Evolutionary conservation across 2,329 filamentous ascomycete genomes (phyloP), one percentile per base, ranked within the genome.

Genomic region (Aaosphaeria arxii): DNA sequence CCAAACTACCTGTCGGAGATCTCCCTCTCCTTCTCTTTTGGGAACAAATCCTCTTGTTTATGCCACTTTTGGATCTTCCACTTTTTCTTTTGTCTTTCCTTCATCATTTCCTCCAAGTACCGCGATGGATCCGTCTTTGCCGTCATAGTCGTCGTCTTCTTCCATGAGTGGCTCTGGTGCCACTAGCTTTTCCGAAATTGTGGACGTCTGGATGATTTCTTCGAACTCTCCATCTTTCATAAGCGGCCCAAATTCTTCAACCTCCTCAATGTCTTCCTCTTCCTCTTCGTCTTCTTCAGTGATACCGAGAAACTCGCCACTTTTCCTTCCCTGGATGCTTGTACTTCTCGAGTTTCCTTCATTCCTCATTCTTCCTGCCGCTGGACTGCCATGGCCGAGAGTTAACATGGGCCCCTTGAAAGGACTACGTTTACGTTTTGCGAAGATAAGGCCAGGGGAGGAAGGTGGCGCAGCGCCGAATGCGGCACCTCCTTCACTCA

Each of bases 341-440:
- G 80, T 80, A 5, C 69, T 71, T 4, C 73, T 48, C 40, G 58
- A 66, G 29, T 50, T 50, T 7, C 45, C 51, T 11, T 54, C 54
- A 5, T 50, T 52, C 11, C 59, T 52, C 31, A 11, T 30, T 5
- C 28, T 13, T 17, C 28, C 40, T 9, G 39, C 44, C 11, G 29
- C 50, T 44, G 36, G 54, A 45, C 53, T 59, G 17, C 52, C 63
- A 51, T 52, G 69, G 45, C 75, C 77, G 42, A 85, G 49, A 30
- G 57, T 64, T 74, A 54, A 81, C 70, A 84, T 84, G 0, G 89
- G 89, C 0, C 89, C 89, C 66, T 92, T 92, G 75, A 95, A 94
- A 2, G 91, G 69, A 47, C 84, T 89, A 49, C 87, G 81, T 72
- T 92, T 95, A 49, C 89, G 75, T 65, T 90, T 90, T 1, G 89